Percentiles rank a stretch among this genome's conserved stretches.
These are phyloP conservation scores for Houttuynia cordata DNA, from an alignment of 164 flowering plant genomes.

Conservation along the genomic window DNA sequence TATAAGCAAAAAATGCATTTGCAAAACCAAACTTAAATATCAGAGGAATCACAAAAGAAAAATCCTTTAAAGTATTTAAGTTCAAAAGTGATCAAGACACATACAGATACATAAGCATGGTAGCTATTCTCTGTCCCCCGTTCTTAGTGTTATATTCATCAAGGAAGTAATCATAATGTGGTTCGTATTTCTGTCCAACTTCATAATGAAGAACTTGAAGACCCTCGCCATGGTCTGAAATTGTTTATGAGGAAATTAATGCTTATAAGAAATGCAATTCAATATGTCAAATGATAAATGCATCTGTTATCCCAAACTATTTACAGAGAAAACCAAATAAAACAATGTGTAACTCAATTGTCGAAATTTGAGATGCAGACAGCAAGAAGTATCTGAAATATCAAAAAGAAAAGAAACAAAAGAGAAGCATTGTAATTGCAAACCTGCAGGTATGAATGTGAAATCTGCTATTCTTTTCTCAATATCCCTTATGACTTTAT, in stretches of 20 bases:
- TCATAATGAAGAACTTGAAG: constrained; percentile 91
- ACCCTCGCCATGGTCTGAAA: constrained; percentile 92
- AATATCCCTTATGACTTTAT: constrained; percentile 47
- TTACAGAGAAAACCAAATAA: neutral
- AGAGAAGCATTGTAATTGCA: constrained; percentile 6
- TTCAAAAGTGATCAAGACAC: no score
- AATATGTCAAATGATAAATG: neutral
- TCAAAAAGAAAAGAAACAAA: neutral
- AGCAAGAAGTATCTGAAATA: neutral
- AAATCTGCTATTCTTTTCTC: constrained; percentile 90
- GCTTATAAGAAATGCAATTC: neutral
- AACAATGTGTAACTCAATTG: no score
- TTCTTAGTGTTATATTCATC: constrained; percentile 71
- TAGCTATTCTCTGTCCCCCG: constrained; percentile 88
- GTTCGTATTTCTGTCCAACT: constrained; percentile 85
- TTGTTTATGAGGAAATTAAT: neutral
- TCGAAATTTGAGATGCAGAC: no score
- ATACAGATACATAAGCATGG: constrained; percentile 91
- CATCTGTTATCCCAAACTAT: neutral
- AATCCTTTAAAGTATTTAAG: no score
- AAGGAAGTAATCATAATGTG: constrained; percentile 82
- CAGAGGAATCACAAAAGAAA: neutral
- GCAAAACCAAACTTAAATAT: neutral
- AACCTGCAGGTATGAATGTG: constrained; percentile 85
- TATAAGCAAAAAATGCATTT: constrained; percentile 11